Percentiles rank a stretch among this genome's conserved stretches.
Conservation (phyloP, 2,329 filamentous ascomycete genomes). For the Alternaria sp. region DNA sequence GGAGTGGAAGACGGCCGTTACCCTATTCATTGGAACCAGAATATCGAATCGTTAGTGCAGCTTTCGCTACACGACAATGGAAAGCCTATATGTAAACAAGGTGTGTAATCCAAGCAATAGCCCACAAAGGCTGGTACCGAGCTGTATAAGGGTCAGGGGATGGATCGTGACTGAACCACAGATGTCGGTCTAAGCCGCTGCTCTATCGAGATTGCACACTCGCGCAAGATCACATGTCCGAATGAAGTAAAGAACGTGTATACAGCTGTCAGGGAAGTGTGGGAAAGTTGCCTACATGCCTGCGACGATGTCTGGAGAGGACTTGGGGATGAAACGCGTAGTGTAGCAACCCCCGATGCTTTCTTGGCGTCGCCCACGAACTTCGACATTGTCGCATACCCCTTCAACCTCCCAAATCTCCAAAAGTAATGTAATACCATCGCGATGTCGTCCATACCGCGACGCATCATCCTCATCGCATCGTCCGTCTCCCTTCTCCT, state of each 20-base stretch:
- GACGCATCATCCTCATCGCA: conserved; percentile 28
- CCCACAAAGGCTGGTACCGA: not conserved
- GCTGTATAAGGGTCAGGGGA: not conserved
- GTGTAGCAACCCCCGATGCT: conserved; percentile 19
- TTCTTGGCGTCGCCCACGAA: conserved; percentile 9
- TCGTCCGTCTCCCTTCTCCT: conserved; percentile 36
- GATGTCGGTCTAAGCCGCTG: not conserved
- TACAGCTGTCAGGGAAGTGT: not conserved
- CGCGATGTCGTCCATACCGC: conserved; percentile 28
- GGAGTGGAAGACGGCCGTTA: not conserved
- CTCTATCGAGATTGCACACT: not conserved
- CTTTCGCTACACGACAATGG: not conserved
- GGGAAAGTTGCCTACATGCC: not conserved
- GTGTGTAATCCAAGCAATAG: not conserved
- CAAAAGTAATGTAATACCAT: not conserved
- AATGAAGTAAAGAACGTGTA: not conserved
- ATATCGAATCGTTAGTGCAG: not conserved
- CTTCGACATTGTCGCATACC: not conserved
- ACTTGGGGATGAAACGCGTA: conserved; percentile 27
- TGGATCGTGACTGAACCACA: not conserved
- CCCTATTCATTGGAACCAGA: too few species aligned
- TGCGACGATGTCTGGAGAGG: not conserved
- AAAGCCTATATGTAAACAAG: not conserved
- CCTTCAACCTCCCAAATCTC: not conserved
- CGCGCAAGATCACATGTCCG: not conserved